These are phyloP conservation scores for Coffea humblotiana DNA, from an alignment of 305 asterid species.

Conservation along the genomic window DNA sequence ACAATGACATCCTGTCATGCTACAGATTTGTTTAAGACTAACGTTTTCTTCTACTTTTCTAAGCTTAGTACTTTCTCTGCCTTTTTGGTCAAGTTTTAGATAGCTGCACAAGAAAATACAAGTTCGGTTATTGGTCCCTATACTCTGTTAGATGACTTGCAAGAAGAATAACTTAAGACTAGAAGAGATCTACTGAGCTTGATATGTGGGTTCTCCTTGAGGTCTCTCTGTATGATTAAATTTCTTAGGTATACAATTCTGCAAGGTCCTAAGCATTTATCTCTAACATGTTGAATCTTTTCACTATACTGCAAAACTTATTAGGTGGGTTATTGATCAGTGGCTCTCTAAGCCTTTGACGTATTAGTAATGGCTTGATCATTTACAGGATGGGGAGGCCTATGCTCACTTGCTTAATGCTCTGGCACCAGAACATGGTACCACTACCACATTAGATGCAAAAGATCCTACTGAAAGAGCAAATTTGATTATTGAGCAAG, in stretches of 20 bases:
- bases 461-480: constrained; percentile 86
- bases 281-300: background rate
- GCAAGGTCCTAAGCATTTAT: background rate
- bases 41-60: background rate
- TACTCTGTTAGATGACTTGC: background rate
- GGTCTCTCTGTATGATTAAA: background rate
- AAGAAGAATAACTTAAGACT: background rate
- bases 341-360: background rate
- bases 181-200: background rate
- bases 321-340: background rate
- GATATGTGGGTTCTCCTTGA: background rate
- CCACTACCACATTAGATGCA: constrained; percentile 49
- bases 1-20: background rate
- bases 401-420: constrained; percentile 89
- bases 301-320: background rate
- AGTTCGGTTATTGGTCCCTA: background rate
- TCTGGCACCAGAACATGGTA: constrained; percentile 84
- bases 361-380: background rate
- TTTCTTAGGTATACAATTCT: background rate
- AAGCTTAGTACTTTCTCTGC: background rate
- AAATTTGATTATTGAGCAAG: constrained; percentile 79
- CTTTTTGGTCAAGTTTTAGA: background rate
- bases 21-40: background rate
- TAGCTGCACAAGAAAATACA: background rate
- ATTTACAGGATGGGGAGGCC: constrained; percentile 81